A percentile compares a stretch with the other conserved stretches of the same genome.
These are phyloP conservation scores for Gynochthodes officinalis DNA, from an alignment of 257 asterid species.

Conservation along the genomic window DNA sequence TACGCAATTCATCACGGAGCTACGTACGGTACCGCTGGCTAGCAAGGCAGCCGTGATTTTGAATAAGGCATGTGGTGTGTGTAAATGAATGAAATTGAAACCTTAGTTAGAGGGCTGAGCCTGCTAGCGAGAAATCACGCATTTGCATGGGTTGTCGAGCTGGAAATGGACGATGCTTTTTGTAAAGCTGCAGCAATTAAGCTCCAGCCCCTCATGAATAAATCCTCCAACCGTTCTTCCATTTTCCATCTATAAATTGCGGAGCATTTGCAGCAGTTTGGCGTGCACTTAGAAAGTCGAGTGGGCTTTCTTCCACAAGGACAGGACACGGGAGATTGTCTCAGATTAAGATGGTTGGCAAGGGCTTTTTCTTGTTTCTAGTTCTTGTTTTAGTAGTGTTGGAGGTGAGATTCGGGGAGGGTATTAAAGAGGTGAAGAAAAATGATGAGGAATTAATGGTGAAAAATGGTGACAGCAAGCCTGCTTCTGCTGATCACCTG, in stretches of 20 bases:
- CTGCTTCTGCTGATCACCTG: no score
- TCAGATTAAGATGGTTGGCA: conserved; percentile 22
- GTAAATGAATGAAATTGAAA: no score
- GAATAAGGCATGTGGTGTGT: not conserved
- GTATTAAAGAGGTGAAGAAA: conserved; percentile 26
- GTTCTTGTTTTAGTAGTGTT: conserved; percentile 25
- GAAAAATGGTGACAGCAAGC: conserved; percentile 2
- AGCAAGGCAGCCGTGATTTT: no score
- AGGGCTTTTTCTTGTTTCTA: conserved; percentile 20
- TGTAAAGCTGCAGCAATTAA: conserved; percentile 5
- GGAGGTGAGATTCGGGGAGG: conserved; percentile 29
- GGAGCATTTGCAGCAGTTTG: not conserved
- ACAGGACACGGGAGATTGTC: no score
- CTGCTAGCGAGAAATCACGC: not conserved
- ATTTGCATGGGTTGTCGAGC: conserved; percentile 13
- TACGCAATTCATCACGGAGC: conserved; percentile 9
- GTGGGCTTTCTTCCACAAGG: not conserved
- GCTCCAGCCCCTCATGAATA: not conserved
- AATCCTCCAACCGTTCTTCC: no score
- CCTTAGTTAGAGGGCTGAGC: not conserved
- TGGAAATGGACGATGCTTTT: conserved; percentile 1
- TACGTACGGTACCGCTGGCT: not conserved
- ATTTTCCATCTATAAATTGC: not conserved
- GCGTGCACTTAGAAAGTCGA: no score
- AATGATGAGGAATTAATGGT: not conserved